These are phyloP conservation scores for Naegleria gruberi DNA, from an alignment of 208 protist genomes.

Conservation along the genomic window DNA sequence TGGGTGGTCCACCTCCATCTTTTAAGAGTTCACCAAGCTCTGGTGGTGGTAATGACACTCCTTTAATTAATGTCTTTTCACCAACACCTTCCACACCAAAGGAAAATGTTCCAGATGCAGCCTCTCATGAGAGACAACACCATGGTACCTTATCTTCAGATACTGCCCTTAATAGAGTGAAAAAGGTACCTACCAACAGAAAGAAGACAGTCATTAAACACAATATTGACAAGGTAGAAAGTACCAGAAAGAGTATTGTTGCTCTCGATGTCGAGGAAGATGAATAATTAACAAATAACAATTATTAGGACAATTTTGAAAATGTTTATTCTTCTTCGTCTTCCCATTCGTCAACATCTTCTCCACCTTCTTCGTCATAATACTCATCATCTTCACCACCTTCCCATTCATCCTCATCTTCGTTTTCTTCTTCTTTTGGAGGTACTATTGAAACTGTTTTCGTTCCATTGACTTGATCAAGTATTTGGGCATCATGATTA, in stretches of 20 bases:
- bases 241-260: neutral
- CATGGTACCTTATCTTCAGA: neutral
- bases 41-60: neutral
- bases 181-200: neutral
- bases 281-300: neutral
- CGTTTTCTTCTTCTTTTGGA: neutral
- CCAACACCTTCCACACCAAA: neutral
- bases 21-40: no score
- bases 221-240: neutral
- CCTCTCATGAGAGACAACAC: neutral
- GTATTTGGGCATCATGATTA: neutral
- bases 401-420: neutral
- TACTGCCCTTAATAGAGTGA: neutral
- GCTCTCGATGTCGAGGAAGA: neutral
- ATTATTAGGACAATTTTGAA: no score
- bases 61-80: no score
- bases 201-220: neutral
- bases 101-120: neutral
- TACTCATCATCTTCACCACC: neutral
- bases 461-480: neutral
- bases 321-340: neutral
- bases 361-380: neutral
- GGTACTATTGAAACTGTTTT: neutral
- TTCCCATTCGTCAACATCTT: neutral
- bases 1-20: neutral